phyloP scores from a whole-genome alignment of 768 basidiomycete species.

The Panellus pusillus region DNA sequence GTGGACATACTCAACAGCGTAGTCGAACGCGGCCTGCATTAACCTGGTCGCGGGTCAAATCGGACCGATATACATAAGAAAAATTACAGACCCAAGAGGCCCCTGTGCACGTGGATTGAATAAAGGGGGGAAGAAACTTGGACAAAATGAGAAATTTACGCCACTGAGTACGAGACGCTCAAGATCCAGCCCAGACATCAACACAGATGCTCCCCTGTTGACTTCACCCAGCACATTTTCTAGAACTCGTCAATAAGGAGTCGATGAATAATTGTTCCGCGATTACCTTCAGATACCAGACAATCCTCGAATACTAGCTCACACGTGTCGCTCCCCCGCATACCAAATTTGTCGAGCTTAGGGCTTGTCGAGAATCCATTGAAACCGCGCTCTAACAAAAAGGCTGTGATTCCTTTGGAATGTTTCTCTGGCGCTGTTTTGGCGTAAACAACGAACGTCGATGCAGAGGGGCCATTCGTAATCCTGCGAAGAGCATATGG shows the following conservation, averaged over 20 bases:
- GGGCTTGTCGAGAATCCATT: conserved; percentile 86
- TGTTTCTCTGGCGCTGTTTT: conserved; percentile 77
- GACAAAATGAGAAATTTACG: neutral
- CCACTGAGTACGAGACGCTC: conserved; percentile 91
- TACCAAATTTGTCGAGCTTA: conserved; percentile 94
- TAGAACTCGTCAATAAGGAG: conserved; percentile 30
- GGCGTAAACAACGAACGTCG: conserved; percentile 90
- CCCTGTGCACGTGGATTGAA: conserved; percentile 37
- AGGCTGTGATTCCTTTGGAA: conserved; percentile 89
- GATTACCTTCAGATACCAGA: conserved; percentile 79
- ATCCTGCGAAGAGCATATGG: conserved; percentile 55
- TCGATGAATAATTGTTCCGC: conserved; percentile 7
- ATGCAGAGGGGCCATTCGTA: conserved; percentile 90
- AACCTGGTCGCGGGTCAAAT: conserved; percentile 44
- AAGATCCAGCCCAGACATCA: conserved; percentile 93
- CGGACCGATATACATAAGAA: conserved; percentile 10
- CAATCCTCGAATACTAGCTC: conserved; percentile 92
- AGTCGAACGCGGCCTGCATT: conserved; percentile 93
- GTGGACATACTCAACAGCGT: conserved; percentile 87
- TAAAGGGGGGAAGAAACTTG: neutral
- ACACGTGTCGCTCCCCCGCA: conserved; percentile 94
- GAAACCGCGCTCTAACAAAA: conserved; percentile 83
- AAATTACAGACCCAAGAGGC: conserved; percentile 69
- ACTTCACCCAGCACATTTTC: conserved; percentile 84
- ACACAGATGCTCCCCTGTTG: conserved; percentile 77